Evolutionary conservation across 1,139 yeast genomes (phyloP).

Genomic region (Geotrichum cucujoidarum): DNA sequence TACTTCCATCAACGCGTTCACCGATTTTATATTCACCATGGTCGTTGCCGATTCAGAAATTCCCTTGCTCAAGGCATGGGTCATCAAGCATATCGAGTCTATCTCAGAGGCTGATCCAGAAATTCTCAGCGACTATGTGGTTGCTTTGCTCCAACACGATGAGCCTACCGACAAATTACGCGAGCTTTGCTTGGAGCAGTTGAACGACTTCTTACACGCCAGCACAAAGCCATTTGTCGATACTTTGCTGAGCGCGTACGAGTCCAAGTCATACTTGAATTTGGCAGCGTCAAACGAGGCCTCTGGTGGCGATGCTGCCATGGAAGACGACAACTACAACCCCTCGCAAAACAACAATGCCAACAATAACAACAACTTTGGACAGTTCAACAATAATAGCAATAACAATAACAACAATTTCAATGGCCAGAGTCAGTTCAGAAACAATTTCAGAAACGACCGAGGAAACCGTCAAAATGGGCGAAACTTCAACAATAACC

Average conservation of each 20-base stretch:
- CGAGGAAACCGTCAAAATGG: constrained; percentile 13
- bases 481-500: constrained; percentile 6
- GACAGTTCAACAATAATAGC: not conserved
- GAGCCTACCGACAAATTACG: constrained; percentile 32
- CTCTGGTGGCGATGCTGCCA: not conserved
- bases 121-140: constrained; percentile 43
- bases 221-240: constrained; percentile 29
- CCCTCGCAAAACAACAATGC: not conserved
- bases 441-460: constrained; percentile 23
- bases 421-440: constrained; percentile 22
- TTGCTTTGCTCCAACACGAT: constrained; percentile 42
- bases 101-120: constrained; percentile 41
- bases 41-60: constrained; percentile 12
- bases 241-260: constrained; percentile 24
- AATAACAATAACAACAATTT: not conserved
- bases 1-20: no score
- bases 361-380: constrained; percentile 1
- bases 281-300: not conserved
- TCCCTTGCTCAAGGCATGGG: constrained; percentile 37
- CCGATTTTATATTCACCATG: constrained; percentile 6
- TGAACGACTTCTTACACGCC: constrained; percentile 37
- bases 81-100: constrained; percentile 32
- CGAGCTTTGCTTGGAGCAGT: constrained; percentile 35
- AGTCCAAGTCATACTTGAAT: constrained; percentile 14
- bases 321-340: not conserved